Evolutionary conservation across 306 rosid genomes (phyloP), one percentile per base, ranked within the genome.

Genomic region (Trifolium subterraneum): DNA sequence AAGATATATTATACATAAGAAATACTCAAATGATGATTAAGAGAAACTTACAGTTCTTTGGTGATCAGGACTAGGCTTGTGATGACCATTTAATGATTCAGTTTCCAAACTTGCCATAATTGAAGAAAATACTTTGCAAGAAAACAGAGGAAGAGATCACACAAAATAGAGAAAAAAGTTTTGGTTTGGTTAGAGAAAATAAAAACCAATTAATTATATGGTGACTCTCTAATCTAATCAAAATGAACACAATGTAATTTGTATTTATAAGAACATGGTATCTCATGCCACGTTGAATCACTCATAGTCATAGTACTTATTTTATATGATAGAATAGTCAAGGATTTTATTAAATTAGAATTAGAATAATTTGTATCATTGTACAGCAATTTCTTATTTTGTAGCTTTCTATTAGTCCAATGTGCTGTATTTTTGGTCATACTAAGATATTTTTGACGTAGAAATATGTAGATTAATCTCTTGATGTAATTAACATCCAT

Each of bases 21-120:
- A 18, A 14, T 31, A 27, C 10, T 27, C 7, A 15, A 31, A 8
- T 29, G 66, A 62, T 62, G 25, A 62, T 62, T n/a, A 7, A 63
- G 54, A 71, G 8, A 51, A 61, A 63, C 87, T 67, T 66, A 86
- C 86, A 59, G 59, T 38, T 72, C 8, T 23, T 7, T 20, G 20
- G 23, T 13, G 72, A 54, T 19, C 2, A 20, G 33, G 56, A 52
- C 13, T 71, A 19, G 61, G 5, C 44, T 64, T 65, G 50, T 14
- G 60, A 51, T 18, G 19, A 54, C 68, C 68, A 51, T 27, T 78
- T 14, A 80, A 42, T 35, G 74, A 18, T 71, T 75, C 70, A 59
- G 45, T 66, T 60, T 44, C 80, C 68, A 76, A 12, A 29, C 68
- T 66, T 66, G 11, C 74, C 87, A 83, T 83, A 65, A 2, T 22